These are phyloP conservation scores for Schizophyllum commune DNA, from an alignment of 1,284 basidiomycete species.

Conservation along the genomic window DNA sequence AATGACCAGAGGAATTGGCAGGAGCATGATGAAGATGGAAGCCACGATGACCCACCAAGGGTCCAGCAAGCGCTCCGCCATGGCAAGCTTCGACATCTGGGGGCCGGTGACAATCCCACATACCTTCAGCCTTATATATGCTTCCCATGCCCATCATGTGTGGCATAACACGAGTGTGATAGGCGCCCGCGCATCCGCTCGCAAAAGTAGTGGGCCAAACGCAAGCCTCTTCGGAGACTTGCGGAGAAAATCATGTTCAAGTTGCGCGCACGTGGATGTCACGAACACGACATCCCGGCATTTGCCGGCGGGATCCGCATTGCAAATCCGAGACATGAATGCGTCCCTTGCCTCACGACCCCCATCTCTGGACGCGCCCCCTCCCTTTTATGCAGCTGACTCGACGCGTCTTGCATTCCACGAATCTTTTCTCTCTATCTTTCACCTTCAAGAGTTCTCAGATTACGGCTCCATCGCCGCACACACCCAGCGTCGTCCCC, in stretches of 20 bases:
- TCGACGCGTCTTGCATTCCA: neutral
- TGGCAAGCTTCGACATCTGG: neutral
- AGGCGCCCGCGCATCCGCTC: no score
- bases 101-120: no score
- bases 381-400: neutral
- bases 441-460: no score
- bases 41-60: neutral
- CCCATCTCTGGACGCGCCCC: conserved; percentile 7
- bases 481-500: neutral
- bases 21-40: neutral
- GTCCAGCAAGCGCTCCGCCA: neutral
- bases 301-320: neutral
- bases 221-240: no score
- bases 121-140: no score
- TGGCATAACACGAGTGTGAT: no score
- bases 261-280: no score
- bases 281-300: neutral
- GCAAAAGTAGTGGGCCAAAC: no score
- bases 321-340: conserved; percentile 14
- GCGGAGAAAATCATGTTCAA: no score
- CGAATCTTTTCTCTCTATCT: neutral
- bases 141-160: no score
- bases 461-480: neutral
- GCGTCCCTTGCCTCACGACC: conserved; percentile 20
- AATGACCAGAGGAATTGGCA: neutral